phyloP scores from a whole-genome alignment of 257 asterid species.

The Henckelia pumila region DNA sequence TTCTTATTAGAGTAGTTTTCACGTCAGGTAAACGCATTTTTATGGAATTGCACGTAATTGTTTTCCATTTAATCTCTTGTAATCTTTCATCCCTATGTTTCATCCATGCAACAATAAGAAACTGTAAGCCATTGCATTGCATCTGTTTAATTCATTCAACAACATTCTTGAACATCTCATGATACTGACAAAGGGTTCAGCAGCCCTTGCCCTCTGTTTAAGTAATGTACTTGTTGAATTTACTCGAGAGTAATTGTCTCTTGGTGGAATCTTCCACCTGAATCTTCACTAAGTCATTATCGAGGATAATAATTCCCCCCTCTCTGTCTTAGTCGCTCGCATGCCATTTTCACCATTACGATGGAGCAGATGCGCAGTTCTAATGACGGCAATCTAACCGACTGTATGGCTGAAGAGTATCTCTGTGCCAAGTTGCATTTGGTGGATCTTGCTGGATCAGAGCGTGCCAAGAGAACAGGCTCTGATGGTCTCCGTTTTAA shows the following conservation, averaged over 20 bases:
- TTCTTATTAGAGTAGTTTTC: too few relatives aligned
- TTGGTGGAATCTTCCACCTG: slow-evolving; percentile 14
- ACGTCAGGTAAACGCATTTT: not conserved
- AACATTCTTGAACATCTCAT: not conserved
- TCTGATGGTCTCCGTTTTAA: slow-evolving; percentile 98
- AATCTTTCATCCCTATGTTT: not conserved
- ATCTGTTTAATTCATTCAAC: not conserved
- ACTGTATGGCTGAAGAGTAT: slow-evolving; percentile 82
- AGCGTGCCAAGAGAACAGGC: slow-evolving; percentile 97
- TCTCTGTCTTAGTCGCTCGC: slow-evolving; percentile 71
- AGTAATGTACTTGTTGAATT: not conserved
- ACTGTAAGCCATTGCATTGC: not conserved
- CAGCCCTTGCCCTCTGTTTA: not conserved
- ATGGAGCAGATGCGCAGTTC: slow-evolving; percentile 91
- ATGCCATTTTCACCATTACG: slow-evolving; percentile 98
- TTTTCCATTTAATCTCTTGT: not conserved
- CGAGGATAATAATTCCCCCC: not conserved
- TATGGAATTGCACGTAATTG: not conserved
- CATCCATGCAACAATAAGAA: not conserved
- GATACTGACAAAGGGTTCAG: slow-evolving; percentile 9
- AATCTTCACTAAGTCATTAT: slow-evolving; percentile 14
- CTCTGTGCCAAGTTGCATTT: slow-evolving; percentile 97
- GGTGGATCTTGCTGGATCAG: slow-evolving; percentile 99
- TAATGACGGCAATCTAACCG: slow-evolving; percentile 49
- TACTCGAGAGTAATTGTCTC: not conserved